Base-by-base conservation (phyloP, 1,284 basidiomycete species). In the Ceratobasidium sp. region DNA sequence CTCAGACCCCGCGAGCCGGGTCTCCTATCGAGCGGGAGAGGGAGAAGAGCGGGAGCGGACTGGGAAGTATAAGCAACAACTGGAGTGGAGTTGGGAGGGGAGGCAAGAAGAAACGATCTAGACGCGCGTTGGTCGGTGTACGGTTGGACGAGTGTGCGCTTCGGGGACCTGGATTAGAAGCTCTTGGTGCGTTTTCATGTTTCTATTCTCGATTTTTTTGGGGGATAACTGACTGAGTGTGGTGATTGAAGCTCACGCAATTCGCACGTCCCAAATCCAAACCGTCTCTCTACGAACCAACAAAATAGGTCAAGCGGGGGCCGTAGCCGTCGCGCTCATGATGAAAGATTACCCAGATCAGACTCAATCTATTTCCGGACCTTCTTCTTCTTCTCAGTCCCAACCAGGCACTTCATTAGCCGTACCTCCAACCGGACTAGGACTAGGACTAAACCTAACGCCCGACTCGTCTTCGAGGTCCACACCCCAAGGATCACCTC, bases 321-420 rank as follows among this genome's bases (percentile, higher is more conserved):
- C 94, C 1, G 95, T 98, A 2, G 93, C 95, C 0, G 88, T 98
- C n/a, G 96, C 96, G 0, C 89, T 97, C 70, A 97, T 98, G 95
- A 96, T 98, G 80, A 91, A 94, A 77, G 97, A 98, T 85, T 98
- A 97, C 83, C 95, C 95, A 3, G 95, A 97, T 88, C 91, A 66
- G 88, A 91, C 64, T 88, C 49, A 72, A 18, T 64, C 79, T 6
- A 53, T 69, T 26, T 51, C 61, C 33, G 55, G 44, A 7, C 79
- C 49, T 64, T 67, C 64, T 55, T 40, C 49, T 64, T 67, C 64
- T 55, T 40, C 15, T 63, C 79, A n/a, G 28, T 64, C 44, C 76
- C 49, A 56, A 42, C 71, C 80, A 51, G 73, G 80, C 63, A 55
- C 79, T 26, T 33, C 33, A 33, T 49, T 33, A 42, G 28, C 60